Base-by-base conservation (phyloP, 2,329 filamentous ascomycete species). In the Nemania serpens region DNA sequence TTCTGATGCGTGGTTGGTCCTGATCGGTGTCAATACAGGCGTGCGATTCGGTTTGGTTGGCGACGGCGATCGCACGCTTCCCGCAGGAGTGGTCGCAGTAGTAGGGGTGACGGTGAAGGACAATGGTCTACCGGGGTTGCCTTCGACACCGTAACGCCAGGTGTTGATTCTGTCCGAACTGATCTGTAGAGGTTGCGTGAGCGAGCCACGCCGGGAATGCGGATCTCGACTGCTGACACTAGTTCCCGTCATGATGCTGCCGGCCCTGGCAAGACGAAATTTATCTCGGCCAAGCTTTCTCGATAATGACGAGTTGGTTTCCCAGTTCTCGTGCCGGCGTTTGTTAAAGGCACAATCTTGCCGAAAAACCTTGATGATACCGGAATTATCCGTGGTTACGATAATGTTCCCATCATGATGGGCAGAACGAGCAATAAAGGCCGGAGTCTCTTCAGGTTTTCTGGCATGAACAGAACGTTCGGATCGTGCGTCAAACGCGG, bases 271-370 rank as follows among this genome's bases (percentile, higher is more conserved):
- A 5, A 85, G 75, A 3, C 85, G 75, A 1, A 91, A 80, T 36
- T 84, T 85, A 22, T 83, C 82, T 54, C 82, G 84, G 5, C 81
- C 82, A 12, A 91, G 76, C 68, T 86, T 88, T 65, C 86, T 87
- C 10, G 91, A 93, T 68, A 96, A 90, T 7, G 86, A 86, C 15
- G 90, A 94, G 1, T 84, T 84, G 0, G 88, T 87, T 67, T 97
- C 92, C 89, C 89, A 94, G 39, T 83, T 85, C 57, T 93, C 91
- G 59, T 88, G 84, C 57, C 86, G 84, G 5, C 94, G 88, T 75
- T 96, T 97, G 50, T 82, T 76, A 68, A 85, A 91, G 0, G 94
- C 95, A 72, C 94, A 97, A 73, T 99, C 95, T 75, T 98, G 94
- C 18, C 95, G 86, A 73, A 97, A 97, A 0, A 98, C 90, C 73